Percentiles rank a stretch among this genome's conserved stretches.
These are phyloP conservation scores for Elsinoe arachidis DNA, from an alignment of 2,329 filamentous ascomycete genomes.

Conservation along the genomic window DNA sequence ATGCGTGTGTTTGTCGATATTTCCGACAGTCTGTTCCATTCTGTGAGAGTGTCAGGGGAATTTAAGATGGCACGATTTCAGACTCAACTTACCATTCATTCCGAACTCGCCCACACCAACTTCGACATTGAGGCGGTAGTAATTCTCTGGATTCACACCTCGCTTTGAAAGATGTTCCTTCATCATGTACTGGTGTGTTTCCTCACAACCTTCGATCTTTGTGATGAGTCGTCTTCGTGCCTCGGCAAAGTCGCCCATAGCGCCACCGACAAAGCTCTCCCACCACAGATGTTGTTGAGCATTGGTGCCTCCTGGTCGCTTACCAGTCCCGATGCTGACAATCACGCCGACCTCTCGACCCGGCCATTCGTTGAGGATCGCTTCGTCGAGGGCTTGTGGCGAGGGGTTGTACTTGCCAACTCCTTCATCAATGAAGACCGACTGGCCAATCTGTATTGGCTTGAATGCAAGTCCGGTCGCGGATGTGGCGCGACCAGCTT, in stretches of 20 bases:
- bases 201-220: conserved; percentile 94
- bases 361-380: conserved; percentile 87
- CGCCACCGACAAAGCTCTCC: conserved; percentile 66
- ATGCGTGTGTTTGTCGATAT: conserved; percentile 87
- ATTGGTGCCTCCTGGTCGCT: conserved; percentile 64
- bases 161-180: conserved; percentile 57
- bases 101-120: conserved; percentile 93
- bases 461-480: conserved; percentile 93
- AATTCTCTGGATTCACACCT: conserved; percentile 72
- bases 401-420: conserved; percentile 86
- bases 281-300: conserved; percentile 71
- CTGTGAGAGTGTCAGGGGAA: conserved; percentile 27
- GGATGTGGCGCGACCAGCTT: conserved; percentile 88
- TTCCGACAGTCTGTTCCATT: conserved; percentile 88
- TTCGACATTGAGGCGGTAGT: conserved; percentile 83
- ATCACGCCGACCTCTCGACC: conserved; percentile 88
- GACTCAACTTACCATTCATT: conserved; percentile 95
- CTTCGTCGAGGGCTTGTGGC: conserved; percentile 79
- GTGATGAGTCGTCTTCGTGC: conserved; percentile 71
- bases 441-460: conserved; percentile 86
- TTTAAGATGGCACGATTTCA: conserved; percentile 95
- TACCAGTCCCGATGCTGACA: conserved; percentile 88
- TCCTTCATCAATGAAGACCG: conserved; percentile 88
- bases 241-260: conserved; percentile 81
- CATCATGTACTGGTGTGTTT: conserved; percentile 75